Evolutionary conservation across 352 stramenopile genomes (phyloP), one percentile per base, ranked within the genome.

Genomic region (Phytophthora sojae): DNA sequence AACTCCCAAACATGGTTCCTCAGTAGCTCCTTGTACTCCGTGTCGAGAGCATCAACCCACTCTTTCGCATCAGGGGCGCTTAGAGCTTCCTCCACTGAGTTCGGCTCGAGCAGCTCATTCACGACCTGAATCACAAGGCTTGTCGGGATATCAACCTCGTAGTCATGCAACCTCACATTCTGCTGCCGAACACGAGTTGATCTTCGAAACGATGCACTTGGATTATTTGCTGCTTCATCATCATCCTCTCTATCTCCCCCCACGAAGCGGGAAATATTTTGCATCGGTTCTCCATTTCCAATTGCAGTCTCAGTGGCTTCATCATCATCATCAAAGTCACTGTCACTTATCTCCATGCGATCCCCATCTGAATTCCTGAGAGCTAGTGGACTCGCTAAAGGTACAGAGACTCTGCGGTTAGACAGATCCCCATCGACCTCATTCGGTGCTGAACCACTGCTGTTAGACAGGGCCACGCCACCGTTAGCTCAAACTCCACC

Each of bases 381-480:
- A n/a, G n/a, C n/a, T n/a, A n/a, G n/a, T n/a, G n/a, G n/a, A n/a
- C n/a, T n/a, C n/a, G n/a, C n/a, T n/a, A n/a, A n/a, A n/a, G n/a
- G n/a, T n/a, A n/a, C n/a, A n/a, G n/a, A n/a, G n/a, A n/a, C n/a
- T n/a, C n/a, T n/a, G n/a, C n/a, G n/a, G n/a, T n/a, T n/a, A n/a
- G n/a, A n/a, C n/a, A n/a, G n/a, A n/a, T n/a, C n/a, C n/a, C n/a
- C n/a, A n/a, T n/a, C n/a, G n/a, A n/a, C n/a, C n/a, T n/a, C n/a
- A n/a, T n/a, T n/a, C n/a, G 12, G 51, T 56, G 49, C 51, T 25
- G 50, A 35, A 44, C n/a, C 4, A 21, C 50, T 67, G 37, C 51
- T 25, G 30, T 63, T 53, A 69, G 52, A 45, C 42, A 69, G 29
- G 15, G 42, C 6, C 11, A 14, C 29, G 1, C 14, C 25, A 71